Evolutionary conservation across 257 asterid species (phyloP).

Genomic region (Lantana camara): DNA sequence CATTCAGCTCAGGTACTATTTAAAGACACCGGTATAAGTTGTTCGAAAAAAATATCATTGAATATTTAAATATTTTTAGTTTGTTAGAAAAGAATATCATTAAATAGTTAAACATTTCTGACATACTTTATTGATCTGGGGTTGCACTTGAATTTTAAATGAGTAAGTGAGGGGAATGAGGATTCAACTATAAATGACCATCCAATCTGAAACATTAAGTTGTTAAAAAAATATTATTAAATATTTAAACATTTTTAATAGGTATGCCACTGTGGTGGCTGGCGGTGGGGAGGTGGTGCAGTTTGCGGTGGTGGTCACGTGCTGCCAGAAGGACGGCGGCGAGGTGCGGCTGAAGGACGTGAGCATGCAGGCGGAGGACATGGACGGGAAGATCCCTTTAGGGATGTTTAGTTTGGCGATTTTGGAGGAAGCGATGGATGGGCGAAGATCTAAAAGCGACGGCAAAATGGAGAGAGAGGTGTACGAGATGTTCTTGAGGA

Average conservation of each 20-base stretch:
- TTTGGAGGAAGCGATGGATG: constrained; percentile 53
- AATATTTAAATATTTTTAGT: no score
- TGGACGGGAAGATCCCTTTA: constrained; percentile 48
- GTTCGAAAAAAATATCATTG: no score
- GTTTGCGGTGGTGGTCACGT: constrained; percentile 53
- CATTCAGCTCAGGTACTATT: constrained; percentile 39
- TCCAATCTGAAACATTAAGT: no score
- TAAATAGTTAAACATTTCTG: no score
- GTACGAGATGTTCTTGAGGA: constrained; percentile 42
- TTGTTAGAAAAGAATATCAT: no score
- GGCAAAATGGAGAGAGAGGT: constrained; percentile 35
- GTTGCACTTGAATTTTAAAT: no score
- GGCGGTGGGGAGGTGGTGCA: constrained; percentile 38
- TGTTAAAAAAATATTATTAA: no score
- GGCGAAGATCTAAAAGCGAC: constrained; percentile 40
- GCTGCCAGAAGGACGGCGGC: constrained; percentile 56
- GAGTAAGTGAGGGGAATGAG: no score
- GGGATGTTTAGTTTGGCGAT: constrained; percentile 58
- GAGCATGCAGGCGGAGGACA: constrained; percentile 64
- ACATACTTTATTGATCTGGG: no score
- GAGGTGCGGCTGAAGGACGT: constrained; percentile 62
- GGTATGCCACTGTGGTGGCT: constrained; percentile 44
- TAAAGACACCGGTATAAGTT: no score
- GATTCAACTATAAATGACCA: no score
- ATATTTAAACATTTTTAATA: no score